Conservation (phyloP, 768 basidiomycete genomes). For the Lentinula aciculospora region DNA sequence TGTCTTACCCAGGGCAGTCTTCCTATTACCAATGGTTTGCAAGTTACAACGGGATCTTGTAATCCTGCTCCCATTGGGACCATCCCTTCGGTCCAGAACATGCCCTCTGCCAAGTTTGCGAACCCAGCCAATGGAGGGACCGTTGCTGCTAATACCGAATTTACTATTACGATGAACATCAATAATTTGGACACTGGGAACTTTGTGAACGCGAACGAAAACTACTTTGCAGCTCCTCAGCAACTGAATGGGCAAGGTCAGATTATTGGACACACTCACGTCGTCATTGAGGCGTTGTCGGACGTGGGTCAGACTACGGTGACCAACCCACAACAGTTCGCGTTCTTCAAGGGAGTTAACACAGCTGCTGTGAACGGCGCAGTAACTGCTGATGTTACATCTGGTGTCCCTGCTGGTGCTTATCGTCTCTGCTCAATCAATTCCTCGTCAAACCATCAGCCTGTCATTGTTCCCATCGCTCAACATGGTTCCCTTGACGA, state of each 20-base stretch:
- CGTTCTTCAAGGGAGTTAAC: conserved; percentile 44
- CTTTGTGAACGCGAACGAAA: conserved; percentile 51
- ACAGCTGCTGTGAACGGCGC: conserved; percentile 14
- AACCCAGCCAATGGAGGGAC: conserved; percentile 37
- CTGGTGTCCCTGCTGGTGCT: conserved; percentile 50
- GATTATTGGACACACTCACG: conserved; percentile 54
- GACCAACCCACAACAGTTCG: conserved; percentile 45
- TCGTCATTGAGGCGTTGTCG: conserved; percentile 46
- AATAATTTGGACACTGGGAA: conserved; percentile 41
- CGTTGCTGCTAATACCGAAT: conserved; percentile 38
- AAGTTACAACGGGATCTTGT: conserved; percentile 48
- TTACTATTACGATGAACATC: conserved; percentile 48
- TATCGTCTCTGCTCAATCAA: conserved; percentile 60
- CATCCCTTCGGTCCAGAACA: conserved; percentile 40
- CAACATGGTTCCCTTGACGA: conserved; percentile 62
- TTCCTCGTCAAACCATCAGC: conserved; percentile 52
- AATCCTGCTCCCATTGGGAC: conserved; percentile 54
- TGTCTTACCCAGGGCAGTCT: conserved; percentile 37
- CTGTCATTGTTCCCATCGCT: conserved; percentile 49
- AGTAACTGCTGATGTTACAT: conserved; percentile 43
- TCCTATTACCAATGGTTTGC: conserved; percentile 51
- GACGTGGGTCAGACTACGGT: conserved; percentile 37
- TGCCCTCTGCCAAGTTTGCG: conserved; percentile 45
- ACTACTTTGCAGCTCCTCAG: conserved; percentile 55
- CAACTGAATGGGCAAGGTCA: conserved; percentile 43